phyloP scores from a whole-genome alignment of 441 rosid genomes.

The Eruca vesicaria region DNA sequence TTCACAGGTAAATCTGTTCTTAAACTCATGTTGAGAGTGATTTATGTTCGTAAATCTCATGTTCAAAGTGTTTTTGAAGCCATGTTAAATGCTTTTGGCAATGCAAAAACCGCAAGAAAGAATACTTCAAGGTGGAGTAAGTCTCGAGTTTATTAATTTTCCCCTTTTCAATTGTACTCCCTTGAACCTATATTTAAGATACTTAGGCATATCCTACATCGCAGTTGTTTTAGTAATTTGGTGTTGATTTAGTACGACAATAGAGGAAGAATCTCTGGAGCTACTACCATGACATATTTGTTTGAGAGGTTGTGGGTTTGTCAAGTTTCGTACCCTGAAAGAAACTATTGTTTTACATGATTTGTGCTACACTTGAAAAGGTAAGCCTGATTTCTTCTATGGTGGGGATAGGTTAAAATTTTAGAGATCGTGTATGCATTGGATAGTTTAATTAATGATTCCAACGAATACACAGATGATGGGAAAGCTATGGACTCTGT shows the following conservation, averaged over 20 bases:
- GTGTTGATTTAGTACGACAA: no score
- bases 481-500: slow-evolving; percentile 82
- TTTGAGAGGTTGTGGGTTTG: slow-evolving; percentile 72
- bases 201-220: background rate
- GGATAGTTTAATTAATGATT: slow-evolving; percentile 77
- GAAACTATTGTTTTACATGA: slow-evolving; percentile 79
- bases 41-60: no score
- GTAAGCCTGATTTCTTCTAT: slow-evolving; percentile 36
- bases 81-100: no score
- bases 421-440: slow-evolving; percentile 38
- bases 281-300: no score
- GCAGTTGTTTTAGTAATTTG: no score
- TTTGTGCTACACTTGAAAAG: slow-evolving; percentile 68
- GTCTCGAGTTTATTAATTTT: background rate
- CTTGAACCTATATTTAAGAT: no score
- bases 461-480: slow-evolving; percentile 64
- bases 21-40: no score
- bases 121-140: background rate
- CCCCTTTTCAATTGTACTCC: no score
- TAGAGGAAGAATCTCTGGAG: no score
- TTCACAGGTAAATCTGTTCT: no score
- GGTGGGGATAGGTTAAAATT: background rate
- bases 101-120: background rate
- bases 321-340: slow-evolving; percentile 79
- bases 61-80: no score